A percentile compares a stretch with the other conserved stretches of the same genome.
Conservation (phyloP, 345 rosid genomes). For the Eutrema yunnanense region DNA sequence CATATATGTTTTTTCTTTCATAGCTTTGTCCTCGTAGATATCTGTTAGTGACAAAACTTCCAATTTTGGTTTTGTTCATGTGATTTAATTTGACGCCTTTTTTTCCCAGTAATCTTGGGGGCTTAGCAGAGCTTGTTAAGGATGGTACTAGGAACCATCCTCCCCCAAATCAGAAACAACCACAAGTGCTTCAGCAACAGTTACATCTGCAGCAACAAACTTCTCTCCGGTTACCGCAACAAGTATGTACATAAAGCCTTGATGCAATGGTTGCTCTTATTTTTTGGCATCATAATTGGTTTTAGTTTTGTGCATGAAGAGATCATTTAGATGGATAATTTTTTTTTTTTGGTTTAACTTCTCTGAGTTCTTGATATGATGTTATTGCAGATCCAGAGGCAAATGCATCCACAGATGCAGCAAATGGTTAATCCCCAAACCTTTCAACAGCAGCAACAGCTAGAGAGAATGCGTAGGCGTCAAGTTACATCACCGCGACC, state of each 20-base stretch:
- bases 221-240: conserved; percentile 57
- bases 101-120: conserved; percentile 48
- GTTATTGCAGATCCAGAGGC: conserved; percentile 53
- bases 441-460: conserved; percentile 56
- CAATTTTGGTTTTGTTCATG: not conserved
- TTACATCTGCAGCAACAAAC: conserved; percentile 65
- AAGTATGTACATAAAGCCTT: conserved; percentile 39
- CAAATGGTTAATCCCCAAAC: conserved; percentile 56
- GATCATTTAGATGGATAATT: not conserved
- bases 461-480: conserved; percentile 59
- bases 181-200: conserved; percentile 61
- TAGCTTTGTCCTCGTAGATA: not conserved
- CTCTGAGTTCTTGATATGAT: not conserved
- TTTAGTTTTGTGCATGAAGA: not conserved
- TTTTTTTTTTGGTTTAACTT: not conserved
- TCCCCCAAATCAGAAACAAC: conserved; percentile 59
- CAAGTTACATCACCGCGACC: conserved; percentile 56
- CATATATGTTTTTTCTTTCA: not conserved
- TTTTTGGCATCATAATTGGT: not conserved
- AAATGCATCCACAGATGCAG: conserved; percentile 73
- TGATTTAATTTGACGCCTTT: conserved; percentile 3
- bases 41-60: not conserved
- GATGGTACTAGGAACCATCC: conserved; percentile 47
- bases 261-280: not conserved
- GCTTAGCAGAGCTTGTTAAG: conserved; percentile 73